Evolutionary conservation across 1,284 basidiomycete species (phyloP).

Genomic region (Ustilago bromivora): DNA sequence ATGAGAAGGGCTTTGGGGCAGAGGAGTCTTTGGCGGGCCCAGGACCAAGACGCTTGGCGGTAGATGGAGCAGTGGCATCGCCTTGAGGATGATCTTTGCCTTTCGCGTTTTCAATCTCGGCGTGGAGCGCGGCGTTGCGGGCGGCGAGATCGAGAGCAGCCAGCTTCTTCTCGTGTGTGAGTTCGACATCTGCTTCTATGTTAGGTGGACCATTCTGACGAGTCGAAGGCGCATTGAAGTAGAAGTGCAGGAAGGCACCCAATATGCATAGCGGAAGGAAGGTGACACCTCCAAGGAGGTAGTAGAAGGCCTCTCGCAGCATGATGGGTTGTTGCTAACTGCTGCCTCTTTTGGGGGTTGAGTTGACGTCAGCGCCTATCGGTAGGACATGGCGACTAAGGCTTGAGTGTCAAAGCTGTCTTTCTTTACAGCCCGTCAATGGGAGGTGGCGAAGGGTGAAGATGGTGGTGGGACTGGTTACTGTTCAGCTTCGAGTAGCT

Average conservation of each 20-base stretch:
- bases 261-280: slow-evolving; percentile 62
- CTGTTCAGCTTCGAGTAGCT: background rate
- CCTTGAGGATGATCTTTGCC: slow-evolving; percentile 47
- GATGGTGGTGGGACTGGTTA: too few relatives aligned
- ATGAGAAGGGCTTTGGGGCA: slow-evolving; percentile 42
- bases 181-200: slow-evolving; percentile 43
- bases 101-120: slow-evolving; percentile 44
- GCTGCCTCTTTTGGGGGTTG: background rate
- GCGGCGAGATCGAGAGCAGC: slow-evolving; percentile 56
- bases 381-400: background rate
- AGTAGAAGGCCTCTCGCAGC: slow-evolving; percentile 62
- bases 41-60: slow-evolving; percentile 56
- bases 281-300: slow-evolving; percentile 67
- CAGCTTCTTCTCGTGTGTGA: slow-evolving; percentile 50
- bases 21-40: slow-evolving; percentile 21
- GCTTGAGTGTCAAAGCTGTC: too few relatives aligned
- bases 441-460: background rate
- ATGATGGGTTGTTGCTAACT: slow-evolving; percentile 12
- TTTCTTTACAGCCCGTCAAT: too few relatives aligned
- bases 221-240: slow-evolving; percentile 32
- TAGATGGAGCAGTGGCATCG: slow-evolving; percentile 46
- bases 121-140: slow-evolving; percentile 52
- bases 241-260: slow-evolving; percentile 43
- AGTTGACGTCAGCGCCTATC: background rate
- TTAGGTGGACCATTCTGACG: slow-evolving; percentile 15